Evolutionary conservation across 345 rosid genomes (phyloP), one percentile per base, ranked within the genome.

Genomic region (Rhodamnia rubescens): DNA sequence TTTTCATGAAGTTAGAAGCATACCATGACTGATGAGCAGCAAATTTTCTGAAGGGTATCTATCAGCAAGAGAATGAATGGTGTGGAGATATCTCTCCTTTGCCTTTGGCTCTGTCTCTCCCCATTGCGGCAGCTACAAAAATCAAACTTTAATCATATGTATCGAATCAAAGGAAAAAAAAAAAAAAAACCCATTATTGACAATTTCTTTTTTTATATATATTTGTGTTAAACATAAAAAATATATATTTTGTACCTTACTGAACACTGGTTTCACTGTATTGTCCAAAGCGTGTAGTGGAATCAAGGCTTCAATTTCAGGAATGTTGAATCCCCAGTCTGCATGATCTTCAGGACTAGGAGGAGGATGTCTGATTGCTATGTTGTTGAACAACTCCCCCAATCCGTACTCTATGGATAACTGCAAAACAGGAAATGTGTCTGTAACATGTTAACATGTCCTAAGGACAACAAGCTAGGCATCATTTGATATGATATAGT

Each of bases 1-100:
- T 69, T 69, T 29, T 29, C 40, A 2, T 11, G 11, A 61, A 69
- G 22, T 69, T 69, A 50, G 47, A 69, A 69, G 80, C 80, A 83
- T 83, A 86, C 98, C 99, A 81, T 96, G 99, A 7, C 98, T 92
- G 85, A 97, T 94, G 53, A 97, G 88, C 85, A 96, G 92, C 93
- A 97, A 88, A 85, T 96, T 96, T 83, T 97, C 96, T 47, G 88
- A 81, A 64, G 98, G 98, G 90, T 94, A 92, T 90, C 89, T 93
- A 90, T 95, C 93, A 0, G 98, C 95, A 9, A 96, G 96, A 5
- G 93, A 90, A 84, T 90, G 91, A 8, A 97, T 87, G 51, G 91
- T 89, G 24, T 90, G 87, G 51, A 87, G 89, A 89, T 92, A 97
- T 81, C 98, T 92, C 15, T 81, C 88, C 87, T 93, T 90, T 12